Percentiles rank a stretch among this genome's conserved stretches.
These are phyloP conservation scores for Carex myosuroides DNA, from an alignment of 176 grass and related monocot genomes.

Conservation along the genomic window DNA sequence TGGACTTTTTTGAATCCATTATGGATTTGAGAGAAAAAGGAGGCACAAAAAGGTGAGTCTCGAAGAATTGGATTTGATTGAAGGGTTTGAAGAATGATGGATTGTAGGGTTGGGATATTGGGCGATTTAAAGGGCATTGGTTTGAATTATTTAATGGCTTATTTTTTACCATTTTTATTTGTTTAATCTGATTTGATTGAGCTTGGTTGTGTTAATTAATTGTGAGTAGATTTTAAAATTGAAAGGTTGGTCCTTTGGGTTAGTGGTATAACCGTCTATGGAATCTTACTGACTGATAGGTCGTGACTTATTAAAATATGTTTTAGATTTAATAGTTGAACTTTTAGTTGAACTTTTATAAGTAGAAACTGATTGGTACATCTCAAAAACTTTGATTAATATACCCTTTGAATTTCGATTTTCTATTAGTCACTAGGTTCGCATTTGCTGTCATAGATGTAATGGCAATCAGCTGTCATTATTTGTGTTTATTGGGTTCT, in stretches of 20 bases:
- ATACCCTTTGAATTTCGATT: not conserved
- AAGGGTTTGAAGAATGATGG: not conserved
- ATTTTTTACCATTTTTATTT: not conserved
- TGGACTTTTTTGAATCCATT: slow-evolving; percentile 54
- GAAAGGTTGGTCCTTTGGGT: slow-evolving; percentile 1
- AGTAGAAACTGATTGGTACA: not conserved
- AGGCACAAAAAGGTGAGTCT: not conserved
- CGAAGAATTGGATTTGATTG: not conserved
- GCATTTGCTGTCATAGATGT: not conserved
- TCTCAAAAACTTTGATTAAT: not conserved
- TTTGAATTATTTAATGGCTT: not conserved
- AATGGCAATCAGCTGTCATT: not conserved
- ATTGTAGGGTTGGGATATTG: not conserved
- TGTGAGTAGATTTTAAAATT: not conserved
- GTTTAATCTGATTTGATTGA: slow-evolving; percentile 20
- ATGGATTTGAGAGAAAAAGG: not conserved
- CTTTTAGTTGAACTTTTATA: not conserved
- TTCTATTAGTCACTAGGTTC: not conserved
- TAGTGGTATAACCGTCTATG: slow-evolving; percentile 18
- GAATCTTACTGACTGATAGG: slow-evolving; percentile 20
- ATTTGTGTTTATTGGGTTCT: not conserved
- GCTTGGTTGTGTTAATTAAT: slow-evolving; percentile 20
- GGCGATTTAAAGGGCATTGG: slow-evolving; percentile 1
- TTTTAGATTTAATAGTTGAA: not conserved
- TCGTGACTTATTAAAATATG: not conserved